Conservation (phyloP, 2,329 filamentous ascomycete species). For the Aspergillus transmontanensis region DNA sequence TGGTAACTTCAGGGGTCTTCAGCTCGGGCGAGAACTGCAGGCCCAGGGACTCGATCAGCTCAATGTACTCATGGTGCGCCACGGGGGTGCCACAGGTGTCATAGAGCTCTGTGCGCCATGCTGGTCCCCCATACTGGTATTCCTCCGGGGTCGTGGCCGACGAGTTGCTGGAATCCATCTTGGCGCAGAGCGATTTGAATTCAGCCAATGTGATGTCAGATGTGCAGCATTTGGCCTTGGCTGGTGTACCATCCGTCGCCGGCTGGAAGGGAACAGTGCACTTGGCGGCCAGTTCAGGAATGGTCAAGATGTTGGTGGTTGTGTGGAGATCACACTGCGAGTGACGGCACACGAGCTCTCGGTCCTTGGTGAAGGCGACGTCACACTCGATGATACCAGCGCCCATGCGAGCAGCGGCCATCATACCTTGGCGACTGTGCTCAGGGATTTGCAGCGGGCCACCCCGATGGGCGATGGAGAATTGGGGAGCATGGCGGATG, state of each 20-base stretch:
- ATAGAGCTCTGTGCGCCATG: conserved; percentile 21
- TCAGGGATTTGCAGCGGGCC: conserved; percentile 23
- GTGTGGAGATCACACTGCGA: conserved; percentile 26
- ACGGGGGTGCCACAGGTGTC: conserved; percentile 20
- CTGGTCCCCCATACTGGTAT: conserved; percentile 21
- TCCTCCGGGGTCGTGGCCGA: conserved; percentile 20
- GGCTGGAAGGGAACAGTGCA: conserved; percentile 22
- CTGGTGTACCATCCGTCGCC: conserved; percentile 9
- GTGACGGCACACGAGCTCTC: conserved; percentile 23
- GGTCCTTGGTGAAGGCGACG: conserved; percentile 22
- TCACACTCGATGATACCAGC: conserved; percentile 24
- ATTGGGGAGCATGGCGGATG: conserved; percentile 15
- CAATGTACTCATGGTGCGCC: conserved; percentile 22
- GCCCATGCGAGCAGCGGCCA: conserved; percentile 22
- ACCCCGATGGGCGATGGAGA: conserved; percentile 24
- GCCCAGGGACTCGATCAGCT: conserved; percentile 19
- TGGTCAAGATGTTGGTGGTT: conserved; percentile 23
- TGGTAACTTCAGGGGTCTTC: conserved; percentile 19
- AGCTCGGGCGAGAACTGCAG: conserved; percentile 24
- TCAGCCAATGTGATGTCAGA: conserved; percentile 23
- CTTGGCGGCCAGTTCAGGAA: conserved; percentile 22
- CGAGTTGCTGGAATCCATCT: conserved; percentile 24
- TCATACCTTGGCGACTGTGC: conserved; percentile 20
- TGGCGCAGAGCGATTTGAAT: conserved; percentile 23
- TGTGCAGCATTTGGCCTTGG: conserved; percentile 22